These are phyloP conservation scores for Perilla frutescens DNA, from an alignment of 257 asterid species.

Conservation along the genomic window DNA sequence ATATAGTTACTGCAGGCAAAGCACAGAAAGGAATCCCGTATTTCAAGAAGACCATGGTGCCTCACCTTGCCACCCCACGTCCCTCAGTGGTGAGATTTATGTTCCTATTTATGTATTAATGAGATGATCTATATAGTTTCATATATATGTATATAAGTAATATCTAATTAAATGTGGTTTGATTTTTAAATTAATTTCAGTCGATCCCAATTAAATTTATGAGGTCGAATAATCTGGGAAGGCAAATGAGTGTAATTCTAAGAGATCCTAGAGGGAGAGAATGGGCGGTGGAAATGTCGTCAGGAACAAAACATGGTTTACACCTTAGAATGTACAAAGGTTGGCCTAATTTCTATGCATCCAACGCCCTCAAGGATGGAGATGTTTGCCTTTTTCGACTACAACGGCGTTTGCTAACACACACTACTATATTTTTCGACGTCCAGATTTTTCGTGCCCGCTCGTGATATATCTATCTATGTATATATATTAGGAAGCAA, in stretches of 20 bases:
- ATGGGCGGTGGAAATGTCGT: background rate
- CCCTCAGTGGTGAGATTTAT: slow-evolving; percentile 13
- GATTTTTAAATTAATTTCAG: slow-evolving; percentile 23
- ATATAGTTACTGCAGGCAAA: background rate
- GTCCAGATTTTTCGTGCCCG: background rate
- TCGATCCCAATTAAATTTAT: slow-evolving; percentile 8
- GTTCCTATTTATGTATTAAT: too few species aligned
- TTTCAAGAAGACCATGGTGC: slow-evolving; percentile 23
- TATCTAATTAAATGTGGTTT: too few species aligned
- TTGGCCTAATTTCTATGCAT: slow-evolving; percentile 31
- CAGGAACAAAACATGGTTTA: rapidly evolving
- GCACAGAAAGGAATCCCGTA: background rate
- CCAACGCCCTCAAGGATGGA: slow-evolving; percentile 31
- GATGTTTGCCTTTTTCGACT: slow-evolving; percentile 29
- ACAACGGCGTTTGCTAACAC: background rate
- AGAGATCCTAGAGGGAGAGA: slow-evolving; percentile 7
- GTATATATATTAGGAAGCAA: too few species aligned
- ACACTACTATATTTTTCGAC: slow-evolving; percentile 10
- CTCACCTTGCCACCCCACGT: background rate
- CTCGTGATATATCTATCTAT: too few species aligned
- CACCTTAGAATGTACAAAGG: background rate
- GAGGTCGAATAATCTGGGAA: slow-evolving; percentile 5
- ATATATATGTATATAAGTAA: too few species aligned
- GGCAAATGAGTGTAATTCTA: background rate
- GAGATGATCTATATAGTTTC: too few species aligned